phyloP scores from a whole-genome alignment of 805 yeast species.

The Wickerhamiella alocasiicola region DNA sequence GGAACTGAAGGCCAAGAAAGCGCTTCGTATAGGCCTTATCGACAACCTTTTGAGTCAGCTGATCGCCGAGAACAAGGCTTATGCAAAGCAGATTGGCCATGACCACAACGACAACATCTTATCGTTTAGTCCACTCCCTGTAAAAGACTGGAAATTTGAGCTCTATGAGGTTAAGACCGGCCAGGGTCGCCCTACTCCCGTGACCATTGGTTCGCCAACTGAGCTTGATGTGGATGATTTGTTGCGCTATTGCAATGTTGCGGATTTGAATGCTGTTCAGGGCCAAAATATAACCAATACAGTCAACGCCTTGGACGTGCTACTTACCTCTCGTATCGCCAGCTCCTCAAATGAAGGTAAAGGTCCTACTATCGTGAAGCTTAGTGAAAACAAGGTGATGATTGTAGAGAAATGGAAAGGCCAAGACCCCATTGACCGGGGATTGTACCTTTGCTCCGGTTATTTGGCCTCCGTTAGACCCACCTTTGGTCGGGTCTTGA shows the following conservation, averaged over 20 bases:
- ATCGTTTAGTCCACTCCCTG: conserved; percentile 9
- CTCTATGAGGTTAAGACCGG: conserved; percentile 8
- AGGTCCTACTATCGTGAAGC: conserved; percentile 5
- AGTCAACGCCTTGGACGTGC: conserved; percentile 7
- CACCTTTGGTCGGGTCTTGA: conserved; percentile 10
- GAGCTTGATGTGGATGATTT: conserved; percentile 4
- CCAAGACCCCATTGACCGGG: conserved; percentile 6
- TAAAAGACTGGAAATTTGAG: conserved; percentile 8
- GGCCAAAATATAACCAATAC: not conserved
- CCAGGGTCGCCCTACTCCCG: conserved; percentile 5
- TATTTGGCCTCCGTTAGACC: conserved; percentile 9
- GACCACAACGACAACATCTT: conserved; percentile 11
- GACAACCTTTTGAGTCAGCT: conserved; percentile 9
- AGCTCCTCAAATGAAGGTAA: conserved; percentile 1
- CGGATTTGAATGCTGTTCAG: not conserved
- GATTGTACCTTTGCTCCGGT: conserved; percentile 9
- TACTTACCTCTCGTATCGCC: conserved; percentile 7
- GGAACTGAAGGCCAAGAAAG: conserved; percentile 10
- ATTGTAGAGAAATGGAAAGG: conserved; percentile 7
- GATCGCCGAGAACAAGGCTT: conserved; percentile 2
- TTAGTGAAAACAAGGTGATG: conserved; percentile 11
- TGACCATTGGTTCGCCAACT: conserved; percentile 1
- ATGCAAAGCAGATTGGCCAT: conserved; percentile 9
- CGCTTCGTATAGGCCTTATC: conserved; percentile 6
- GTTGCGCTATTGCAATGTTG: conserved; percentile 1